Base-by-base conservation (phyloP, 2,329 filamentous ascomycete genomes). In the Curvularia sp. region DNA sequence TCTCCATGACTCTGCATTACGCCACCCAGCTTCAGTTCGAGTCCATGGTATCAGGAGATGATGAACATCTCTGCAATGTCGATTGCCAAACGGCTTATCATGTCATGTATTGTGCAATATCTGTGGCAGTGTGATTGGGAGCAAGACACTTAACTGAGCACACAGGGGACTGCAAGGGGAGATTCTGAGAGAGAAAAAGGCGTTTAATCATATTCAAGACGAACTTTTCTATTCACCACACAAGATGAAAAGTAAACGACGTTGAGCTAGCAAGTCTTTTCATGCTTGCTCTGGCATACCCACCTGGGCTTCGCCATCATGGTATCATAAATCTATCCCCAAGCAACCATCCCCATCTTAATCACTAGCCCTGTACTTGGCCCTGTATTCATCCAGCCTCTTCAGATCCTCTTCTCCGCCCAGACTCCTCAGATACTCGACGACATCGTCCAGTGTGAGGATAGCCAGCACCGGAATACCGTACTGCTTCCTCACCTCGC, bases 401-500 rank as follows among this genome's bases (percentile, higher is more conserved):
- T 74, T 76, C 51, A 83, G 65, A 64, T 84, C 81, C 18, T 81
- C 80, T 49, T 77, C 75, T 47, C 77, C 76, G 1, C 80, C 81
- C 64, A 79, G 65, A 33, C 73, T 72, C 71, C 75, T 77, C 67
- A 82, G 67, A 52, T 77, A 81, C 61, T 76, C 77, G 49, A 83
- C 75, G 67, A 98, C 88, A 77, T 98, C 92, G 71, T 93, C 87
- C 65, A 98, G 83, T 42, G 89, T 94, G 69, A 96, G 78, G 65
- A 97, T 95, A 18, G 92, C 85, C 66, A 93, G 83, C 59, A 97
- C 92, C 1, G 93, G 92, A 60, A 97, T 89, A 24, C 87, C 87
- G 68, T 91, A 92, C 80, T 96, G 90, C 78, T 89, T 90, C 77
- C 88, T 88, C 59, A 97, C 86, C 81, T 93, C 89, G 20, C 91